Percentiles rank a stretch among this genome's conserved stretches.
Evolutionary conservation across 1,139 yeast genomes (phyloP).

Genomic region (Hemisphaericaspora lyxosophila): DNA sequence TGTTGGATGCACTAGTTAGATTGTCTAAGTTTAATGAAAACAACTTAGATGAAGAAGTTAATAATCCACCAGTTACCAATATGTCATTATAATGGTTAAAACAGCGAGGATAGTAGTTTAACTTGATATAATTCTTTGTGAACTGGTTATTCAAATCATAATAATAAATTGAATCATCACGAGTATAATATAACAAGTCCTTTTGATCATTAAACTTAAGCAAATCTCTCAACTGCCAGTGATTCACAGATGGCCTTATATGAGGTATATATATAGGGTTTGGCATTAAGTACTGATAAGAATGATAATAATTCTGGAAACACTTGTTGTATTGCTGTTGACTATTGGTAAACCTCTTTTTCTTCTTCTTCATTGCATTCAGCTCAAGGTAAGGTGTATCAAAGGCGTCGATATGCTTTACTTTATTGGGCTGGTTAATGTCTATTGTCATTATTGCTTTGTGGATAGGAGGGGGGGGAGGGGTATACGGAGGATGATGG

Average conservation of each 20-base stretch:
- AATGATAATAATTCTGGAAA: constrained; percentile 48
- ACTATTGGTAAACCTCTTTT: constrained; percentile 3
- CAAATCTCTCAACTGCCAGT: constrained; percentile 88
- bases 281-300: constrained; percentile 38
- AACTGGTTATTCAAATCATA: constrained; percentile 18
- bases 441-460: constrained; percentile 6
- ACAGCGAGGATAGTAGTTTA: constrained; percentile 65
- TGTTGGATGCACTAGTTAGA: constrained; percentile 12
- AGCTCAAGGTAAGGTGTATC: neutral
- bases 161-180: constrained; percentile 31
- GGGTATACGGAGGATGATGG: no score
- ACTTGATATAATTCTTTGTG: constrained; percentile 38
- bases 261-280: constrained; percentile 37
- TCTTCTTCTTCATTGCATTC: constrained; percentile 2
- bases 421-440: constrained; percentile 5
- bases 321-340: constrained; percentile 30
- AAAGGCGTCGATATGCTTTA: constrained; percentile 1
- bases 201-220: constrained; percentile 43
- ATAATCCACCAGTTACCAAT: constrained; percentile 72
- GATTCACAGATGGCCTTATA: constrained; percentile 46
- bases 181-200: constrained; percentile 35
- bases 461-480: neutral
- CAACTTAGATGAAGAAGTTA: constrained; percentile 29
- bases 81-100: constrained; percentile 56
- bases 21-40: constrained; percentile 29